Base-by-base conservation (phyloP, 352 stramenopile species). In the Aphanomyces invadans region DNA sequence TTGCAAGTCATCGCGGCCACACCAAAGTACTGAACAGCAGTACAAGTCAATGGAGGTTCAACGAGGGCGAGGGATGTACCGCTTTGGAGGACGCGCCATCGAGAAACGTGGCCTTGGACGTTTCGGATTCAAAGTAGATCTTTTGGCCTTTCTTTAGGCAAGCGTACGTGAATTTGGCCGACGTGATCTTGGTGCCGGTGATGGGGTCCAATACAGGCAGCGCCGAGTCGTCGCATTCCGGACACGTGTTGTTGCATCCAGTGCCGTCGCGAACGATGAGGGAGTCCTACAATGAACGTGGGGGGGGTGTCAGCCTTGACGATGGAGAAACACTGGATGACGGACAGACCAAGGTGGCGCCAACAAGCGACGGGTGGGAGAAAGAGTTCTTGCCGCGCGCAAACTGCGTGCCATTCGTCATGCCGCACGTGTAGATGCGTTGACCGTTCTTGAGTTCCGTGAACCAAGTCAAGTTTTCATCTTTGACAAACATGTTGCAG, bases 321-420 rank as follows among this genome's bases (percentile, higher is more conserved):
- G n/a, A n/a, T n/a, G n/a, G n/a, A n/a, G n/a, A n/a, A n/a, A n/a
- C n/a, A n/a, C n/a, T n/a, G n/a, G n/a, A n/a, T n/a, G n/a, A n/a
- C n/a, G n/a, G n/a, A n/a, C n/a, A n/a, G n/a, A 87, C 83, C 74
- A 92, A 80, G 60, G 90, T 92, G 54, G 84, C 82, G 15, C 79
- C 84, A 38, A 92, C 65, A 62, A 90, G 89, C 31, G 81, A 65
- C 55, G 82, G 80, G 70, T 92, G 82, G 19, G 84, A 89, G 54
- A 83, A 79, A 53, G 79, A 48, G 55, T 83, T 82, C 44, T 59
- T 64, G 67, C 87, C 86, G 62, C 73, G 64, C 38, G 73, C 28
- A 2, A 64, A 25, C 28, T 67, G 38, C 10, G 25, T 48, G 60
- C 60, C 60, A 12, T 49, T 57, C 38, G 48, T 67, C 84, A 93